A percentile compares a stretch with the other conserved stretches of the same genome.
Evolutionary conservation across 352 stramenopile species (phyloP).

Genomic region (Plasmopara viticola): DNA sequence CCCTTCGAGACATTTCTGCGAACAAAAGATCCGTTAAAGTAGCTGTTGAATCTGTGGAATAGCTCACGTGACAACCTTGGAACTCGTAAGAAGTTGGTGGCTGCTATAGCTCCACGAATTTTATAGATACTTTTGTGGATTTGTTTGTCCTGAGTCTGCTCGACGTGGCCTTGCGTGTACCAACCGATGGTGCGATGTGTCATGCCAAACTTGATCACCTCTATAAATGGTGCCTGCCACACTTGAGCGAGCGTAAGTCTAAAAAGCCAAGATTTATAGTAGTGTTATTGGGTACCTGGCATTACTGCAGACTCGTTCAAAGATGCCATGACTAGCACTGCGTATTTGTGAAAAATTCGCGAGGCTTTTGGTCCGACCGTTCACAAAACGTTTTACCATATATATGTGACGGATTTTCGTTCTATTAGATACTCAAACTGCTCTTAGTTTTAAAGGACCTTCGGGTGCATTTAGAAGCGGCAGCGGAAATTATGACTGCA

Average conservation of each 20-base stretch:
- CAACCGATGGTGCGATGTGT: slow-evolving; percentile 51
- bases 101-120: slow-evolving; percentile 63
- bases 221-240: slow-evolving; percentile 83
- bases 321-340: slow-evolving; percentile 15
- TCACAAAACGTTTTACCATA: slow-evolving; percentile 4
- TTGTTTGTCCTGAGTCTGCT: slow-evolving; percentile 50
- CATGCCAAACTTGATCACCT: slow-evolving; percentile 75
- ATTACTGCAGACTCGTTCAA: slow-evolving; percentile 18
- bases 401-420: too few relatives aligned
- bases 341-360: background rate
- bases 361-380: slow-evolving; percentile 12
- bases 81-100: slow-evolving; percentile 69
- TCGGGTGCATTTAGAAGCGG: background rate
- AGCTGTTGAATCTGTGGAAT: background rate
- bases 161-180: slow-evolving; percentile 55
- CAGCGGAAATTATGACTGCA: background rate
- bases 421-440: too few relatives aligned
- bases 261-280: background rate
- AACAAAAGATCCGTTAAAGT: background rate
- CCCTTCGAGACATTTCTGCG: slow-evolving; percentile 32
- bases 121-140: slow-evolving; percentile 79
- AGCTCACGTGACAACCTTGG: slow-evolving; percentile 21
- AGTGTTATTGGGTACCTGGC: slow-evolving; percentile 14
- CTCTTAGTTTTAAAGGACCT: background rate
- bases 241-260: slow-evolving; percentile 26